Conservation (phyloP, 768 basidiomycete genomes). For the Favolaschia claudopus region DNA sequence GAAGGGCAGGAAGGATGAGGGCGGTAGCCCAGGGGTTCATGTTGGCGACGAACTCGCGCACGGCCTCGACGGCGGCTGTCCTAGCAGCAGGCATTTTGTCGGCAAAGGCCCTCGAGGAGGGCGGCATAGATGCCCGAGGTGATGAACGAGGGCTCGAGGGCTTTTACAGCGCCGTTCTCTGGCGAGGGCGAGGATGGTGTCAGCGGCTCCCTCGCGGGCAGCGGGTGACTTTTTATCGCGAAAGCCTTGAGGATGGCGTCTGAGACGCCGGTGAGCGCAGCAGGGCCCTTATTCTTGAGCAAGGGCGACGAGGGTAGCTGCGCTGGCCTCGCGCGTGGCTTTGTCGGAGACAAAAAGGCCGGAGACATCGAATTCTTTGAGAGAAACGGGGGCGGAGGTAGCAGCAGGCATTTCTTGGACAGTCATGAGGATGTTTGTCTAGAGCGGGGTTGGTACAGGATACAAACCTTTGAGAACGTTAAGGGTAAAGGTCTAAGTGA, state of each 20-base stretch:
- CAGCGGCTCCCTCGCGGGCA: slow-evolving; percentile 87
- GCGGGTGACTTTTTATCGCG: slow-evolving; percentile 95
- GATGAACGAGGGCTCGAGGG: slow-evolving; percentile 90
- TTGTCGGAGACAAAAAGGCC: slow-evolving; percentile 89
- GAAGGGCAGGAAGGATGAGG: slow-evolving; percentile 85
- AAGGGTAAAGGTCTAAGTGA: slow-evolving; percentile 46
- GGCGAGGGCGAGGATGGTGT: slow-evolving; percentile 70
- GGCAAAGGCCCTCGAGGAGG: slow-evolving; percentile 90
- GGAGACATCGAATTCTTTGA: slow-evolving; percentile 69
- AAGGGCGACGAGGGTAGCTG: slow-evolving; percentile 70
- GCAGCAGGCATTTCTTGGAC: slow-evolving; percentile 82
- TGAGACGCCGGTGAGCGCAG: slow-evolving; percentile 75
- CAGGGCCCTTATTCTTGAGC: slow-evolving; percentile 87
- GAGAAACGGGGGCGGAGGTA: slow-evolving; percentile 62
- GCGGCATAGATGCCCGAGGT: slow-evolving; percentile 85
- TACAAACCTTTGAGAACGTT: slow-evolving; percentile 53
- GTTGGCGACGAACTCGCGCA: slow-evolving; percentile 72
- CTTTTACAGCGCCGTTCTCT: slow-evolving; percentile 75
- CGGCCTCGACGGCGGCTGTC: slow-evolving; percentile 85
- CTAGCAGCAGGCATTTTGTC: slow-evolving; percentile 93
- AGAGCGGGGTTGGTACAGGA: slow-evolving; percentile 16
- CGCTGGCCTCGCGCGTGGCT: slow-evolving; percentile 76
- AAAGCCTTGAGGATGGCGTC: slow-evolving; percentile 85
- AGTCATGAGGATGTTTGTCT: slow-evolving; percentile 39
- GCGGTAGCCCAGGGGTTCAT: slow-evolving; percentile 92